phyloP scores from a whole-genome alignment of 2,329 filamentous ascomycete genomes.

The Alternaria panax region DNA sequence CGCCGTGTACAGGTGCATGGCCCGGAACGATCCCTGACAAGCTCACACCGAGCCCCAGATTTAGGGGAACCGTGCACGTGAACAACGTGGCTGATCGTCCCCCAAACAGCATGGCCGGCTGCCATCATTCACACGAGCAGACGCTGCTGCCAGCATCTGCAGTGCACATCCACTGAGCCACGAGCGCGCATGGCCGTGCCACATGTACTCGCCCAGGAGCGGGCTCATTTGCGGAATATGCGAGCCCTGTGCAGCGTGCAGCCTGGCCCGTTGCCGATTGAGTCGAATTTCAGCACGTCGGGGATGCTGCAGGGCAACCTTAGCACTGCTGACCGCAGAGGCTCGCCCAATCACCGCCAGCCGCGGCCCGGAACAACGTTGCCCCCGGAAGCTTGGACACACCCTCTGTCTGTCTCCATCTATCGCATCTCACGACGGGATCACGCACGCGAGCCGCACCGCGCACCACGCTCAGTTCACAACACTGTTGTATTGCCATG shows the following conservation, averaged over 20 bases:
- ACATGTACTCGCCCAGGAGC: slow-evolving; percentile 1
- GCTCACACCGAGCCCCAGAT: slow-evolving; percentile 4
- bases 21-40: slow-evolving; percentile 8
- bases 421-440: slow-evolving; percentile 6
- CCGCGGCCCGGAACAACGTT: neutral
- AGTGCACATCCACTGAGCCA: neutral
- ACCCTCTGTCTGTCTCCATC: neutral
- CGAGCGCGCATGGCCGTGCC: neutral
- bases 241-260: slow-evolving; percentile 6
- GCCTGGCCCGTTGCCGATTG: slow-evolving; percentile 5
- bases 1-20: neutral
- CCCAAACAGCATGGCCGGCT: neutral
- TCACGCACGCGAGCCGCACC: slow-evolving; percentile 9
- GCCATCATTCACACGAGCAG: neutral
- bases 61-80: slow-evolving; percentile 8
- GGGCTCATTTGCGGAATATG: neutral
- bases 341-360: slow-evolving; percentile 1
- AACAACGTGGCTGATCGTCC: slow-evolving; percentile 16
- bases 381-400: slow-evolving; percentile 1
- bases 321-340: neutral
- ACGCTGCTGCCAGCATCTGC: neutral
- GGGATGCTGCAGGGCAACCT: slow-evolving; percentile 13
- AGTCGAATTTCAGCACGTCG: slow-evolving; percentile 4
- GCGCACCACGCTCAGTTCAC: slow-evolving; percentile 4
- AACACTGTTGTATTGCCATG: slow-evolving; percentile 24